Base-by-base conservation (phyloP, 495 filamentous ascomycete species). In the Penicillium mononematosum region DNA sequence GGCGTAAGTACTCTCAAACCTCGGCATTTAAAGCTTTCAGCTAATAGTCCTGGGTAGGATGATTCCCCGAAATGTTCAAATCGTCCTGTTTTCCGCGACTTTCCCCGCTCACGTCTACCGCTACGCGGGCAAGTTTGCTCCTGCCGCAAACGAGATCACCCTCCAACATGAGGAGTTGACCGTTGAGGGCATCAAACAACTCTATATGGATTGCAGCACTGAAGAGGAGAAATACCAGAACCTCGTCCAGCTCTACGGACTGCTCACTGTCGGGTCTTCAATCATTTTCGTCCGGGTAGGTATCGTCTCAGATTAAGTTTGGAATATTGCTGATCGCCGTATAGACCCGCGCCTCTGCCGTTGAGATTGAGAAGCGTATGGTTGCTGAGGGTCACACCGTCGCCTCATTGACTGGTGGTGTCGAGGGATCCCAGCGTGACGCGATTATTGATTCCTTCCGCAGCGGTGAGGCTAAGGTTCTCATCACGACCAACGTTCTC, bases 401-500 rank as follows among this genome's bases (percentile, higher is more conserved):
- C 17, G 90, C 89, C 5, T 89, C 86, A 29, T 77, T 99, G 61
- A 93, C 91, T 54, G 90, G 90, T 69, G 92, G 85, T 47, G 84
- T 91, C 50, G 89, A 96, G 60, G 93, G 91, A 17, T 75, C 74
- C 7, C 84, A 91, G 59, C 89, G 95, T 70, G 95, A 99, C 65
- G 69, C 75, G 0, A 83, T 98, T 58, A 88, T 99, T 58, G 89
- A 96, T 63, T 75, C 86, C 12, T 99, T 98, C 85, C 88, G 94
- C 57, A 80, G 69, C 20, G 92, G 92, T 48, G 78, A 83, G 25
- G 88, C 90, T 50, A 99, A 98, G 78, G 94, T 99, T n/a, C 86
- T 99, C 55, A 97, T 98, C 66, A 93, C 95, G 0, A 99, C 95
- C 62, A 98, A 99, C 67, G 93, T 99, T 38, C 83, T 99, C 48